Conservation (phyloP, 345 rosid species). For the Sisymbrium altissimum region DNA sequence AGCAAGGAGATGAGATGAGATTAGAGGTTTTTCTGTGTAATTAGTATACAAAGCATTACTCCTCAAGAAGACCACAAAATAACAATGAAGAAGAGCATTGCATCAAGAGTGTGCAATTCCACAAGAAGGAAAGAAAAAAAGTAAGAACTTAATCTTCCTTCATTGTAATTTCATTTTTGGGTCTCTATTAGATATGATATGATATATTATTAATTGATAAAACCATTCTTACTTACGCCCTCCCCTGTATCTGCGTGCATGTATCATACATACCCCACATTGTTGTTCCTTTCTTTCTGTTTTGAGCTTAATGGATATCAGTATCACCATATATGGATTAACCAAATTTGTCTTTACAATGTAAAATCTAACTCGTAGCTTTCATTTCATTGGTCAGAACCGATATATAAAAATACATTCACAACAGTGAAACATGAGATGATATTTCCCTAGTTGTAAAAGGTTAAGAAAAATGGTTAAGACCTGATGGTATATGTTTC, state of each 20-base stretch:
- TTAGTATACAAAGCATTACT: constrained; percentile 34
- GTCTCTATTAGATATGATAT: constrained; percentile 3
- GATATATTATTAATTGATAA: constrained; percentile 5
- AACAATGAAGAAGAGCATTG: not conserved
- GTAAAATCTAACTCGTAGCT: no score
- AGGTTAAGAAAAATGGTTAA: not conserved
- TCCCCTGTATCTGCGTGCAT: constrained; percentile 3
- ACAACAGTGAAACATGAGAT: not conserved
- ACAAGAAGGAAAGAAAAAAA: not conserved
- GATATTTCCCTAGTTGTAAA: not conserved
- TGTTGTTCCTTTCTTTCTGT: not conserved
- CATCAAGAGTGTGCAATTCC: not conserved
- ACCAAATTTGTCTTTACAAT: constrained; percentile 2
- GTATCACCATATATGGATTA: not conserved
- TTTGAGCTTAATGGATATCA: not conserved
- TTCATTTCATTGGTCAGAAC: not conserved
- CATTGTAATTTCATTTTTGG: not conserved
- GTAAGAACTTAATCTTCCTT: constrained; percentile 10
- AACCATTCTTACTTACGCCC: constrained; percentile 12
- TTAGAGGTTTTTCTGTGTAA: constrained; percentile 30
- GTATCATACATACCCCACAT: constrained; percentile 10
- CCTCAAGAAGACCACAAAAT: constrained; percentile 22
- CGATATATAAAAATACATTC: not conserved
- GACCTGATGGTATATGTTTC: not conserved
- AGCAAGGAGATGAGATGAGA: constrained; percentile 19